These are phyloP conservation scores for Stagonosporopsis tanaceti DNA, from an alignment of 2,329 filamentous ascomycete genomes.

Conservation along the genomic window DNA sequence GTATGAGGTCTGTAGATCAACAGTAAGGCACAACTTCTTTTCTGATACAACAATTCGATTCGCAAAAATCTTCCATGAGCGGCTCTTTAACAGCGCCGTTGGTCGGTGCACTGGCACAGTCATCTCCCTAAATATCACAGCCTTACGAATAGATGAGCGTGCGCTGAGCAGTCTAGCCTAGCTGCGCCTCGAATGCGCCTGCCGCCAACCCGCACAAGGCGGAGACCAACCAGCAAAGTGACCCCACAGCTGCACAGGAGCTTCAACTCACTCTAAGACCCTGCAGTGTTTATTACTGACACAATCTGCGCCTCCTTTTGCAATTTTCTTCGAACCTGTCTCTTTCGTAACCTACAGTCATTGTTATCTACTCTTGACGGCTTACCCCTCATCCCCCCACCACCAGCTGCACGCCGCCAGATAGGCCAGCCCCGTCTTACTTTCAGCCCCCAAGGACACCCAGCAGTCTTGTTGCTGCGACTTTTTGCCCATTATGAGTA, in stretches of 20 bases:
- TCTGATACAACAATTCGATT: background rate
- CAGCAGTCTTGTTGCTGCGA: conserved; percentile 39
- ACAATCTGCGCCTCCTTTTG: conserved; percentile 25
- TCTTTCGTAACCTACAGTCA: conserved; percentile 24
- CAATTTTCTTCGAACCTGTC: conserved; percentile 21
- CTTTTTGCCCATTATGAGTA: conserved; percentile 46
- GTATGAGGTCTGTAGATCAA: background rate
- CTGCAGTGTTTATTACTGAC: conserved; percentile 27
- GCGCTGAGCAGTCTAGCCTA: conserved; percentile 21
- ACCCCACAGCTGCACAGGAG: conserved; percentile 38
- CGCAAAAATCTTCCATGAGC: too few relatives aligned
- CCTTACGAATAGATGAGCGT: conserved; percentile 18
- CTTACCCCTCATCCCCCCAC: conserved; percentile 45
- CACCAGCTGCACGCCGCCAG: conserved; percentile 36
- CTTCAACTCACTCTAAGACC: conserved; percentile 30
- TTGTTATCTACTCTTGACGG: conserved; percentile 31
- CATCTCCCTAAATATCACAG: conserved; percentile 20
- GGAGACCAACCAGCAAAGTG: conserved; percentile 34
- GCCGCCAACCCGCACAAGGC: conserved; percentile 34
- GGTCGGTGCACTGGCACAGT: conserved; percentile 9
- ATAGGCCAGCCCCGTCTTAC: conserved; percentile 41
- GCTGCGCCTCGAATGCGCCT: conserved; percentile 30
- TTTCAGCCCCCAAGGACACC: conserved; percentile 41
- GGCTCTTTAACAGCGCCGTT: background rate
- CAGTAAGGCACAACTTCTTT: background rate